Evolutionary conservation across 2,329 filamentous ascomycete species (phyloP), one percentile per base, ranked within the genome.

Genomic region (Xylariaceae sp.): DNA sequence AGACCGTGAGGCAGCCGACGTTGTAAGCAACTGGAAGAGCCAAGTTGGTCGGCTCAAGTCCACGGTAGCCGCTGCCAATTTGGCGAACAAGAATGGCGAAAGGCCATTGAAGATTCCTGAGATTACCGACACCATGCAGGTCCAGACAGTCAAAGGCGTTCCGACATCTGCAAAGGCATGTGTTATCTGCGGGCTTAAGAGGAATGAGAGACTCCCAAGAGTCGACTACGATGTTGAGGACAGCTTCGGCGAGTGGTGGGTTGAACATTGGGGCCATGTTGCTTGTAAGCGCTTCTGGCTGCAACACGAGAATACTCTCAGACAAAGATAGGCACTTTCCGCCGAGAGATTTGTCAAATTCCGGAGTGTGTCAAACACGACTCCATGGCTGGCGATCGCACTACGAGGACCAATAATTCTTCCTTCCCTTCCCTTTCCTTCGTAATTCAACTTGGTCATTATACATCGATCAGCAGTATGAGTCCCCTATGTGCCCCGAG

Each of bases 161-260:
- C 76, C 89, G 6, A 87, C 84, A 27, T 87, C 89, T 3, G 76
- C 84, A 0, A 87, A 88, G 70, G 76, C 86, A 1, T 97, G 92
- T 72, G 80, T 91, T 49, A 75, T 97, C 34, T 97, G 92, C 70
- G 92, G 92, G 0, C 72, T 97, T 60, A 94, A 89, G 73, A 78
- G 92, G 60, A 90, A 96, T 41, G 92, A 97, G 73, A 80, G 92
- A 48, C 77, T 96, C 8, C 71, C 74, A 26, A 89, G 85, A 66
- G 80, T 94, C 35, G 91, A 95, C 65, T 75, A 85, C 50, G 79
- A 85, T 30, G 83, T 95, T 6, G 85, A 92, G 64, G 92, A 97
- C 70, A 91, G 88, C 69, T 96, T 96, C 75, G 91, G 90, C 9
- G 92, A 97, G 74, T 97, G 91, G 89, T 97, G 92, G 92, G 77